Percentiles rank a stretch among this genome's conserved stretches.
Conservation (phyloP, 352 stramenopile species). For the Paralagenidium karlingii region DNA sequence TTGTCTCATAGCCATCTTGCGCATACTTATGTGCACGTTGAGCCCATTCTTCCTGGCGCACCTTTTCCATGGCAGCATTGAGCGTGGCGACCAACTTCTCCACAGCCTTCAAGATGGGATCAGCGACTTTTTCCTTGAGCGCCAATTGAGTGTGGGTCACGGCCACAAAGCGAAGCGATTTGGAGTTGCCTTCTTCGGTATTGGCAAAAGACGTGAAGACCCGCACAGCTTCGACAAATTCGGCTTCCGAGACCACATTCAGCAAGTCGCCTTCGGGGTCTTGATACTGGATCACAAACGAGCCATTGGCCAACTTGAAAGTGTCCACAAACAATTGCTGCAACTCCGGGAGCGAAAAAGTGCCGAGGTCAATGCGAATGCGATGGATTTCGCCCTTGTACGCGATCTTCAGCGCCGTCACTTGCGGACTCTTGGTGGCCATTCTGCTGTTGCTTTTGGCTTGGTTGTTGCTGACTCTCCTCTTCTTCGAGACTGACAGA, state of each 20-base stretch:
- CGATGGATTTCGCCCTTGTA: conserved; percentile 79
- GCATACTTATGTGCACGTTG: conserved; percentile 32
- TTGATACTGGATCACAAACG: conserved; percentile 74
- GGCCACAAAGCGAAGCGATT: conserved; percentile 53
- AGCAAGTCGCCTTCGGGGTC: conserved; percentile 59
- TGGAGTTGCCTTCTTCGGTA: too few species aligned
- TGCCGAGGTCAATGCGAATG: conserved; percentile 46
- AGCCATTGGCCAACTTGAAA: conserved; percentile 24
- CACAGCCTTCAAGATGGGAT: conserved; percentile 68
- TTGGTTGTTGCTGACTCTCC: not conserved
- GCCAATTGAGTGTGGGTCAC: conserved; percentile 39
- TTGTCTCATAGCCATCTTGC: conserved; percentile 37
- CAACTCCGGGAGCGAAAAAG: conserved; percentile 30
- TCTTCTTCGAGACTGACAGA: too few species aligned
- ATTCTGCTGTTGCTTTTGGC: conserved; percentile 12
- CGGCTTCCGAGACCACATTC: conserved; percentile 51
- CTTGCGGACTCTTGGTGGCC: conserved; percentile 18
- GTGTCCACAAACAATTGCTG: conserved; percentile 42
- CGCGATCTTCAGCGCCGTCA: conserved; percentile 65
- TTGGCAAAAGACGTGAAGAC: conserved; percentile 22
- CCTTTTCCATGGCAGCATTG: conserved; percentile 66
- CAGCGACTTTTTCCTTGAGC: conserved; percentile 71
- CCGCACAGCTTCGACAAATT: conserved; percentile 49
- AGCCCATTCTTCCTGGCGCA: conserved; percentile 69
- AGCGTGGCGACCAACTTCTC: conserved; percentile 74